phyloP scores from a whole-genome alignment of 371 early-diverging fungal genomes.

The Actinomortierella wolfii region DNA sequence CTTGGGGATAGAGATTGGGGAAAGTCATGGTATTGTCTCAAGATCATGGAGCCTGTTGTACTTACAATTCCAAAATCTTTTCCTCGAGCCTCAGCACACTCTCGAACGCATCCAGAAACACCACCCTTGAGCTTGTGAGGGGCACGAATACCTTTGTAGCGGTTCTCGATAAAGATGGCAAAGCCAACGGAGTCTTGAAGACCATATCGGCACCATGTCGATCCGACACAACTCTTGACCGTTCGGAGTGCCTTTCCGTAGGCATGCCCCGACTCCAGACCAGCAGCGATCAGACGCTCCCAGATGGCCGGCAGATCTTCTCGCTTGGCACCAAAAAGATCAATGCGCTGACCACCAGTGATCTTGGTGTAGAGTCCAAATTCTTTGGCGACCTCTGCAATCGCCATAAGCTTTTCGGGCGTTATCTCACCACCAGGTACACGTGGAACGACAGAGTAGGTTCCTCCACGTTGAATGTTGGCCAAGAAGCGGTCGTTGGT shows the following conservation, averaged over 20 bases:
- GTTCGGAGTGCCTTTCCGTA: conserved; percentile 76
- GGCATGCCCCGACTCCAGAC: conserved; percentile 74
- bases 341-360: conserved; percentile 70
- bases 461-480: conserved; percentile 73
- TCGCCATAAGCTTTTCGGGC: conserved; percentile 63
- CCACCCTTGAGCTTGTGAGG: conserved; percentile 71
- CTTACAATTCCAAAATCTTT: conserved; percentile 48
- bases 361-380: conserved; percentile 70
- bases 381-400: conserved; percentile 65
- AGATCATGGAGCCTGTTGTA: conserved; percentile 2
- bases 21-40: background rate
- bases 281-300: conserved; percentile 65
- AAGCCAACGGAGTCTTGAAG: conserved; percentile 71
- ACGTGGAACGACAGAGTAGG: conserved; percentile 72
- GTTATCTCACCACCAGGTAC: conserved; percentile 73
- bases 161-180: conserved; percentile 65
- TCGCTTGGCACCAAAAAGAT: conserved; percentile 68
- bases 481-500: conserved; percentile 76
- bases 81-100: conserved; percentile 74
- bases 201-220: conserved; percentile 73
- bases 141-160: conserved; percentile 70
- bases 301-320: conserved; percentile 69
- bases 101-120: conserved; percentile 69
- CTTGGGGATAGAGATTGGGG: too few species aligned
- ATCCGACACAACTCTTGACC: conserved; percentile 74